phyloP scores from a whole-genome alignment of 2,329 filamentous ascomycete species.

The Cercospora canescens region DNA sequence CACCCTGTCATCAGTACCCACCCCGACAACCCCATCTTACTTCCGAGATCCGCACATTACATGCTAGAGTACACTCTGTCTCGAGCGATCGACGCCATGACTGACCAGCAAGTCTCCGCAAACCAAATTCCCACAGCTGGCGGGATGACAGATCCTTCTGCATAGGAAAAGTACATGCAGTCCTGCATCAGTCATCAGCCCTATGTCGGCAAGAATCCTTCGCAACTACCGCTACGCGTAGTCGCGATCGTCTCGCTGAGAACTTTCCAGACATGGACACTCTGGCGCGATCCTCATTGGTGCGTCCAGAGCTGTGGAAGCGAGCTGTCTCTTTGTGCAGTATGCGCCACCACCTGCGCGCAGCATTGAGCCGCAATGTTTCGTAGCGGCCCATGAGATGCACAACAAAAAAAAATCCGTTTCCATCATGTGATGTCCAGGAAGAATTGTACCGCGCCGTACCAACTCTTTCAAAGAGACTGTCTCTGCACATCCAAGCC shows the following conservation, averaged over 20 bases:
- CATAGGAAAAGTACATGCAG: not conserved
- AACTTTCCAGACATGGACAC: not conserved
- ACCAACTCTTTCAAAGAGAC: not conserved
- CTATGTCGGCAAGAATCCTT: not conserved
- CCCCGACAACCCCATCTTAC: not conserved
- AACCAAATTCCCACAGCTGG: not conserved
- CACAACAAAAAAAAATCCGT: too few species aligned
- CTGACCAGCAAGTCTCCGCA: not conserved
- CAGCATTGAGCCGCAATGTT: too few species aligned
- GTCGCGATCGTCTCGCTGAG: not conserved
- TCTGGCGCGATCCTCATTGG: not conserved
- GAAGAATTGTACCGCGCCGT: not conserved
- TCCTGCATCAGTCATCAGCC: not conserved
- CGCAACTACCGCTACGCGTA: not conserved
- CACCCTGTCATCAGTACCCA: not conserved
- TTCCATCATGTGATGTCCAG: not conserved
- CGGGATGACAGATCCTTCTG: not conserved
- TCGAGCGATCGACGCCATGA: not conserved
- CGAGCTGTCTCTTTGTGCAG: not conserved
- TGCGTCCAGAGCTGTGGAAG: not conserved
- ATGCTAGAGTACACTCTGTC: not conserved
- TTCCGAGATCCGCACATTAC: not conserved
- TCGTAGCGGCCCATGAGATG: not conserved
- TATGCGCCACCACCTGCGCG: not conserved
- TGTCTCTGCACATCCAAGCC: not conserved